Evolutionary conservation across 169 alveolate species (phyloP).

Genomic region (Blepharisma undulans): DNA sequence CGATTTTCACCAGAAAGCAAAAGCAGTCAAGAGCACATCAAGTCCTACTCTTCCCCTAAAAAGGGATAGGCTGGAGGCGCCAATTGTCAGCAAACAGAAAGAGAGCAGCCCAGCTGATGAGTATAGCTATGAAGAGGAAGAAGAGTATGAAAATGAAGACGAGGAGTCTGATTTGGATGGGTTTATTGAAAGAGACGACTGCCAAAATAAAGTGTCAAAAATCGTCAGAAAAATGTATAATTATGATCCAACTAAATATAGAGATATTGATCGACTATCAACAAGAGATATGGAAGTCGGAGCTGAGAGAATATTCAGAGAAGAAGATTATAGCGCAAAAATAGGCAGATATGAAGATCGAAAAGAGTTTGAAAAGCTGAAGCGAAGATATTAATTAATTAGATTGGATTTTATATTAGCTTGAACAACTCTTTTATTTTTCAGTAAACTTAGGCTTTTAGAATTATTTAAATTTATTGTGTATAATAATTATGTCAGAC

Average conservation of each 20-base stretch:
- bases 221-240: slow-evolving; percentile 24
- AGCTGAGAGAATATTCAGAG: slow-evolving; percentile 8
- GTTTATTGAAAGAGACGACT: slow-evolving; percentile 26
- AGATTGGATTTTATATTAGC: background rate
- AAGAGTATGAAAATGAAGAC: background rate
- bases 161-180: background rate
- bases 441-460: background rate
- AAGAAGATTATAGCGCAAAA: slow-evolving; percentile 15
- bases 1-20: slow-evolving; percentile 12
- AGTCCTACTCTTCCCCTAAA: background rate
- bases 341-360: slow-evolving; percentile 27
- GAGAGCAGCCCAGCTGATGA: background rate
- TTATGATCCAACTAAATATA: slow-evolving; percentile 31
- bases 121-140: background rate
- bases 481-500: background rate
- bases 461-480: too few relatives aligned
- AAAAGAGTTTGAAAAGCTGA: background rate
- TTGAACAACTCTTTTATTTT: too few relatives aligned
- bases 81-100: background rate
- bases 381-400: background rate
- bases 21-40: background rate
- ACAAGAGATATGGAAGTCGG: slow-evolving; percentile 21
- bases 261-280: slow-evolving; percentile 8
- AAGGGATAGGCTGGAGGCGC: background rate
- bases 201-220: background rate